These are phyloP conservation scores for Theobroma grandiflorum DNA, from an alignment of 441 rosid genomes.

Conservation along the genomic window DNA sequence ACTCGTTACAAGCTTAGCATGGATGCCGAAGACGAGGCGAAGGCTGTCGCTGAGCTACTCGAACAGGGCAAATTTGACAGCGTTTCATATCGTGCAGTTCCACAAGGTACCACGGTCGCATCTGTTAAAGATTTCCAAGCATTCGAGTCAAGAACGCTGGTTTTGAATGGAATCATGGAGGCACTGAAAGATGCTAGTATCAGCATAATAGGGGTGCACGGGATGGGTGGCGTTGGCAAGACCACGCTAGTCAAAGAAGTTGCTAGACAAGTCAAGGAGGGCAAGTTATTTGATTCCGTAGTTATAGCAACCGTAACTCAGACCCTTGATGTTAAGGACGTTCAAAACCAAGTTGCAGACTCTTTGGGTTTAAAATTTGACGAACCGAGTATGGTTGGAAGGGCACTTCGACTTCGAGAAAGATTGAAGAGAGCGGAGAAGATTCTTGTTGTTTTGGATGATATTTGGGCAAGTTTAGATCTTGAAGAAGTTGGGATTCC, in stretches of 20 bases:
- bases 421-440: not conserved
- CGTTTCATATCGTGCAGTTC: not conserved
- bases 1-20: too few relatives aligned
- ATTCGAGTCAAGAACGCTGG: not conserved
- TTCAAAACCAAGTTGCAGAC: not conserved
- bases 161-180: too few relatives aligned
- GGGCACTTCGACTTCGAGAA: not conserved
- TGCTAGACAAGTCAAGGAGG: not conserved
- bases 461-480: not conserved
- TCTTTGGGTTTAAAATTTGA: not conserved
- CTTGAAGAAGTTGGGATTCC: not conserved
- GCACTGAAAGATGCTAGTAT: too few relatives aligned
- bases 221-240: slow-evolving; percentile 19
- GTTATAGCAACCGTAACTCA: not conserved
- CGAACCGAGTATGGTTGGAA: not conserved
- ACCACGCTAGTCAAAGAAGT: slow-evolving; percentile 15
- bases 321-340: not conserved
- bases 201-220: too few relatives aligned
- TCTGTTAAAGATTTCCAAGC: too few relatives aligned
- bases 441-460: not conserved
- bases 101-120: not conserved
- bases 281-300: not conserved
- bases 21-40: too few relatives aligned
- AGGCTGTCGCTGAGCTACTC: too few relatives aligned
- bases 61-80: too few relatives aligned